Base-by-base conservation (phyloP, 129 eudicot species). In the Flaveria ramosissima region DNA sequence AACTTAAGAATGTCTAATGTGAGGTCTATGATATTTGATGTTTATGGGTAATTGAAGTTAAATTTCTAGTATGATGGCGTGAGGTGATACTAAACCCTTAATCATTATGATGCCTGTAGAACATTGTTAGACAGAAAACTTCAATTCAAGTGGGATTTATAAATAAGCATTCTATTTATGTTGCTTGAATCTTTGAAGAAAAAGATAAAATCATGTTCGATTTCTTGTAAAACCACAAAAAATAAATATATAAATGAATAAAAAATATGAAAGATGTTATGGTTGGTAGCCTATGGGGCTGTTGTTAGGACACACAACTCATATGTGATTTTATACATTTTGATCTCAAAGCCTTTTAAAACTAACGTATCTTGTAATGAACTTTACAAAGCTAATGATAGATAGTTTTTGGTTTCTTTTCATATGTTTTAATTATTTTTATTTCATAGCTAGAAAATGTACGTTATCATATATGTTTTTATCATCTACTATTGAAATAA, bases 151-250 rank as follows among this genome's bases (percentile, higher is more conserved):
- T 10, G 66, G 66, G 66, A 24, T 60, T 21, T 60, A 4, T 3
- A 23, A 41, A 26, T 51, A 71, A 50, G 76, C 63, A 71, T 47
- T 47, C 6, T 19, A 12, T 52, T 36, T 32, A 72, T 45, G 73
- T 45, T 73, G 43, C 43, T 36, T 72, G 41, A 56, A 56, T 57
- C 14, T 73, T 73, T 43, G 56, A 73, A 39, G 77, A 51, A 59
- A 73, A 57, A 73, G 7, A 72, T 53, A 55, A 71, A n/a, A 13
- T 57, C 50, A 36, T 52, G 53, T 53, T 71, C 7, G 53, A 32
- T 55, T 11, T 72, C 20, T 19, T 72, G 20, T 72, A 47, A 55
- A 41, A 56, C 77, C 36, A 1, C n/a, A n/a, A n/a, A n/a, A n/a
- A n/a, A n/a, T n/a, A 16, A 51, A 51, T 26, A 26, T 26, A 47